Base-by-base conservation (phyloP, 495 filamentous ascomycete genomes). In the Ascobolus immersus region DNA sequence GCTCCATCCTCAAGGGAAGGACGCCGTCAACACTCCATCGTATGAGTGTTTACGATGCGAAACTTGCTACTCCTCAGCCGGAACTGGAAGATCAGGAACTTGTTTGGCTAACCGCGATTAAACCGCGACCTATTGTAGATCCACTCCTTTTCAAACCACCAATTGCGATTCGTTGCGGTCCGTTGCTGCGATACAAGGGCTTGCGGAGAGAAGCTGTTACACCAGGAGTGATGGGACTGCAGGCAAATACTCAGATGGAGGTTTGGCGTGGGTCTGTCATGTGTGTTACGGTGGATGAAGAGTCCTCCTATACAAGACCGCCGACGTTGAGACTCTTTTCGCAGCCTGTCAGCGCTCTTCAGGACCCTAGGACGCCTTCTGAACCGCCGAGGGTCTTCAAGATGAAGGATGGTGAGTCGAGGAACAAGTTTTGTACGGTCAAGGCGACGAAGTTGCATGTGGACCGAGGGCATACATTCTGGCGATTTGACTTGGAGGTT, bases 401-500 rank as follows among this genome's bases (percentile, higher is more conserved):
- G 10, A 31, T 15, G 35, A 41, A 23, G 7, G 76, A 82, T 43
- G 78, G 78, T 1, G 79, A 90, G 52, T 71, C 66, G 31, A 52
- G 63, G 4, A 69, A 66, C n/a, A 68, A 72, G 47, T 77, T 72
- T 39, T 71, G 68, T 39, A 80, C 91, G 40, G 62, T 92, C 7
- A 55, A 67, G 28, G 86, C 73, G n/a, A 62, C 73, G 42, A 67
- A 80, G 19, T 59, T 96, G 5, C 80, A 92, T 45, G 65, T 69
- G 5, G 84, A 89, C 48, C 62, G 71, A 34, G 84, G 84, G 32
- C 69, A 76, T 33, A 96, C 89, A 2, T 96, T 94, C 57, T 94
- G 86, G 86, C 62, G 77, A 39, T 96, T 94, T 60, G 86, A 74
- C 43, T 59, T 96, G 28, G 86, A 92, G 51, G 63, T 96, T 21